Base-by-base conservation (phyloP, 345 rosid species). In the Garcia nutans region DNA sequence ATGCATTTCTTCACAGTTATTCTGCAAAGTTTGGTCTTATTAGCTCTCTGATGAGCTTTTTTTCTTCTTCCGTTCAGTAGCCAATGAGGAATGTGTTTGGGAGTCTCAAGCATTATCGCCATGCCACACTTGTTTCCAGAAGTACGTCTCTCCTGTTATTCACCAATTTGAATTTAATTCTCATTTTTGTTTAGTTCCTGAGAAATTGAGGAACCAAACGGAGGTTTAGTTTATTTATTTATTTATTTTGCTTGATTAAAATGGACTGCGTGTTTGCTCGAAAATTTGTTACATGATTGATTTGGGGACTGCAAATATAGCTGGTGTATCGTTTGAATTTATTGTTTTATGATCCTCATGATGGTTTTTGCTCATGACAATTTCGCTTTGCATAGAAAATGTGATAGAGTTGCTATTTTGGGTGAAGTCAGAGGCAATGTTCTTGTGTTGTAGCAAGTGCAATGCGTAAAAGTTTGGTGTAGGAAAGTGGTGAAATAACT, bases 51-150 rank as follows among this genome's bases (percentile, higher is more conserved):
- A 47, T 75, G 63, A 16, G n/a, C 28, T 60, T 1, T 59, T 74
- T 52, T 73, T 58, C 23, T 64, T 55, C 24, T 22, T 62, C 74
- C 65, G 28, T 70, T 58, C 66, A 69, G 0, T 79, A 72, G 81
- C 81, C 83, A 81, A 89, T 94, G 97, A 92, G 89, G 92, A 87
- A 84, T 88, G 91, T 75, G 68, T 72, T 84, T 73, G 78, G 78
- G 56, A 74, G 69, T 75, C 88, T 91, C 87, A 74, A 83, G 76
- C 87, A 86, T 73, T 89, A 78, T 68, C 88, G 92, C 68, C 91
- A 78, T 65, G n/a, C 72, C 65, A 74, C 85, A 10, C 65, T 79
- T 50, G 70, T 88, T 76, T 82, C 82, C 49, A 74, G 72, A 74
- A 56, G 92, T 88, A 2, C 52, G 77, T 44, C 49, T 44, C 49